Percentiles rank a stretch among this genome's conserved stretches.
phyloP scores from a whole-genome alignment of 768 basidiomycete species.

The Grammothele lineata region DNA sequence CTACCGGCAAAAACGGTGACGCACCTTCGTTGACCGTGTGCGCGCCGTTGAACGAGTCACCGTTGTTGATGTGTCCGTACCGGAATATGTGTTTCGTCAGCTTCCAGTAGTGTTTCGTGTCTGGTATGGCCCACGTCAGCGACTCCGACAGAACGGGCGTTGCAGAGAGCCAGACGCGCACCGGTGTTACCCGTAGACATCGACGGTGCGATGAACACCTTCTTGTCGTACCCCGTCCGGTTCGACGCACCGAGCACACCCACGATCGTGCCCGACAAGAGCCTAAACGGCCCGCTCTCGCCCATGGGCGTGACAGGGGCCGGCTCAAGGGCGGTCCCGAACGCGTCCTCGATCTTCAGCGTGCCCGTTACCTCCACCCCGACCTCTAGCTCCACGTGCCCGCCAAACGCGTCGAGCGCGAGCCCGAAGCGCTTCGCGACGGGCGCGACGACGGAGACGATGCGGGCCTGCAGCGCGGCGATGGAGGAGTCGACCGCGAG shows the following conservation, averaged over 20 bases:
- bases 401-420: conserved; percentile 55
- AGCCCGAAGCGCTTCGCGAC: conserved; percentile 54
- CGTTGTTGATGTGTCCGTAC: conserved; percentile 35
- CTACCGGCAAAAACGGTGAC: neutral
- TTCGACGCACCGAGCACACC: conserved; percentile 19
- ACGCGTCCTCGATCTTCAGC: conserved; percentile 46
- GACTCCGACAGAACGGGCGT: too few species aligned
- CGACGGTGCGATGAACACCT: conserved; percentile 23
- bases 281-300: conserved; percentile 26
- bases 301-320: conserved; percentile 56
- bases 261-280: conserved; percentile 33
- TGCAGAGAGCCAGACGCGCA: neutral
- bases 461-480: conserved; percentile 20
- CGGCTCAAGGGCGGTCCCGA: conserved; percentile 51
- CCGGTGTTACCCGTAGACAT: conserved; percentile 23
- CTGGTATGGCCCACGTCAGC: conserved; percentile 20
- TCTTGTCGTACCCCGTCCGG: conserved; percentile 19
- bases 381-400: conserved; percentile 27
- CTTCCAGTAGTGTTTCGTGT: conserved; percentile 45
- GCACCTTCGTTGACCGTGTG: conserved; percentile 74
- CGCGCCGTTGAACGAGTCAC: conserved; percentile 34
- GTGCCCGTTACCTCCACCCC: conserved; percentile 27
- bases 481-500: conserved; percentile 36
- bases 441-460: conserved; percentile 32
- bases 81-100: conserved; percentile 61